Conservation (phyloP, 2,329 filamentous ascomycete species). For the Cladophialophora bantiana region DNA sequence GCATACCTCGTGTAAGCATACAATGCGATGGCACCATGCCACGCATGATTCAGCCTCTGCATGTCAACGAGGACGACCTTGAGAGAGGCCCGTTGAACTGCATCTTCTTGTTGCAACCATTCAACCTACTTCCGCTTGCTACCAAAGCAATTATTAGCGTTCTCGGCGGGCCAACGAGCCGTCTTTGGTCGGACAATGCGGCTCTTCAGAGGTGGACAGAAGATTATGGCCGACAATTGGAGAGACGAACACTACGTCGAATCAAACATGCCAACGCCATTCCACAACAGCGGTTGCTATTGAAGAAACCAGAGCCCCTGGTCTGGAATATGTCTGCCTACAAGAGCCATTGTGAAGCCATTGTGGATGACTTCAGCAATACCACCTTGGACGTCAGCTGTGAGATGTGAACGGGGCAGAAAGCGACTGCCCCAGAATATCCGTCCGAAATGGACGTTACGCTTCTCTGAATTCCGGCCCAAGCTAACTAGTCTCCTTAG, state of each 20-base stretch:
- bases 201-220: background rate
- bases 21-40: conserved; percentile 1
- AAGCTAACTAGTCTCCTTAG: too few species aligned
- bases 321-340: background rate
- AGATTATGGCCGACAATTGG: background rate
- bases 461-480: too few species aligned
- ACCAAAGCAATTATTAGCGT: background rate
- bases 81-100: conserved; percentile 2
- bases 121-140: background rate
- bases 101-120: background rate
- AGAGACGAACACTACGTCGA: background rate
- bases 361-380: background rate
- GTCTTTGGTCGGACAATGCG: background rate
- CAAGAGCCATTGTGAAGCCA: background rate
- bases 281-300: background rate
- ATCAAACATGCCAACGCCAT: background rate
- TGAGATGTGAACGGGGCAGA: background rate
- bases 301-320: background rate
- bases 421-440: background rate
- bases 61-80: background rate
- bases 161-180: background rate
- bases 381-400: background rate
- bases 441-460: background rate
- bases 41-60: background rate
- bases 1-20: background rate